Conservation (phyloP, 1,139 yeast species). For the Taiozyma sp. region DNA sequence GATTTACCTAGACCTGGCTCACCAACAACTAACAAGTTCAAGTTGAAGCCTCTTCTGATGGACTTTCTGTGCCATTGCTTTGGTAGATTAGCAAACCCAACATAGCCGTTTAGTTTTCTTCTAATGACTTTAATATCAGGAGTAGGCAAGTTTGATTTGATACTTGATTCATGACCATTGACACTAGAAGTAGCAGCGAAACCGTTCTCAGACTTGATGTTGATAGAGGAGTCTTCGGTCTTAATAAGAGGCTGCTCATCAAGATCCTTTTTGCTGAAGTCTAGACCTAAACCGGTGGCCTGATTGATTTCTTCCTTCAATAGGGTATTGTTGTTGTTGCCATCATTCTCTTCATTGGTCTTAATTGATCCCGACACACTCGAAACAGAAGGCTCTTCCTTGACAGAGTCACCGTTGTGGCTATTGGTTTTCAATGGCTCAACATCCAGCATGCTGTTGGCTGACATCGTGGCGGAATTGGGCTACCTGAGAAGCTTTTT, state of each 20-base stretch:
- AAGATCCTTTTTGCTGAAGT: constrained; percentile 3
- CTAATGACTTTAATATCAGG: constrained; percentile 52
- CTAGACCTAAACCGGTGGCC: constrained; percentile 8
- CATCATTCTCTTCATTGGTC: not conserved
- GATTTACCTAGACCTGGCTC: constrained; percentile 93
- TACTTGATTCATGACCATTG: not conserved
- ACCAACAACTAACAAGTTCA: constrained; percentile 87
- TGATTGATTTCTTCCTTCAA: not conserved
- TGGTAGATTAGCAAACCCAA: constrained; percentile 96
- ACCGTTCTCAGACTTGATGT: constrained; percentile 1
- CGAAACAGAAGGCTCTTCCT: constrained; percentile 1
- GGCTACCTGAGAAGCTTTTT: not conserved
- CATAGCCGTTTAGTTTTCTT: constrained; percentile 84
- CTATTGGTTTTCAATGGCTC: constrained; percentile 4
- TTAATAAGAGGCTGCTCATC: constrained; percentile 1
- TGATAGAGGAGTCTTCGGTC: constrained; percentile 3
- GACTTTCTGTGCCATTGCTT: constrained; percentile 98
- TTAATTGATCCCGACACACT: not conserved
- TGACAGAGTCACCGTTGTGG: constrained; percentile 1
- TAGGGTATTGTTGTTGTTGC: not conserved
- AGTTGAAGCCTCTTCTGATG: constrained; percentile 86
- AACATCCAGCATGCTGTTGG: constrained; percentile 19
- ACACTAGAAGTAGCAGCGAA: not conserved
- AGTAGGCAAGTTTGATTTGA: constrained; percentile 16
- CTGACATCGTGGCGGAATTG: constrained; percentile 1